A percentile compares a stretch with the other conserved stretches of the same genome.
Evolutionary conservation across 306 rosid species (phyloP).

Genomic region (Acacia crassicarpa): DNA sequence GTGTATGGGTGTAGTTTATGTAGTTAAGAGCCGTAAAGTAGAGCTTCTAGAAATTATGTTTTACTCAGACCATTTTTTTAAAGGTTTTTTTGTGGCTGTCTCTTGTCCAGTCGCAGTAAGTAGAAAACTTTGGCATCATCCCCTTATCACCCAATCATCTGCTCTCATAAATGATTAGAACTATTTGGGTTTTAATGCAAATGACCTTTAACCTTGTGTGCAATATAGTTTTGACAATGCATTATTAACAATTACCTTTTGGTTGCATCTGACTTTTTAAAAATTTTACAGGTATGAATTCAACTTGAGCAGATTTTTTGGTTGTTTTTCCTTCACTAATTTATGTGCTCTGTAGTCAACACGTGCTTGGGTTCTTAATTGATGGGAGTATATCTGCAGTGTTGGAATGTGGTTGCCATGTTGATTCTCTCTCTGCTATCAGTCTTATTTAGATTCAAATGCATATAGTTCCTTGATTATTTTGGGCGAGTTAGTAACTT

Average conservation of each 20-base stretch:
- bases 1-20: not conserved
- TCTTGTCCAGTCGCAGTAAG: not conserved
- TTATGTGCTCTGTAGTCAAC: conserved; percentile 6
- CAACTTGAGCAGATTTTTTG: conserved; percentile 1
- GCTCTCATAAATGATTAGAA: conserved; percentile 19
- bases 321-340: conserved; percentile 6
- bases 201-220: conserved; percentile 8
- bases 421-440: not conserved
- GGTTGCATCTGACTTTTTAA: not conserved
- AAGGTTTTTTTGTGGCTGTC: conserved; percentile 15
- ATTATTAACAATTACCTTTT: not conserved
- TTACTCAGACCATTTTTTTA: not conserved
- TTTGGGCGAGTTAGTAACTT: conserved; percentile 7
- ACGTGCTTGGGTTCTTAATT: not conserved
- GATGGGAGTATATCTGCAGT: not conserved
- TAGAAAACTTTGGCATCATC: not conserved
- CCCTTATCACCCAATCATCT: not conserved
- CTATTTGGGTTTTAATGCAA: not conserved
- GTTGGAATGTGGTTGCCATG: not conserved
- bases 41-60: not conserved
- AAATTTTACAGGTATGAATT: not conserved
- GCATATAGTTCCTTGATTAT: conserved; percentile 1
- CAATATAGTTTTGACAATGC: conserved; percentile 11
- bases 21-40: not conserved
- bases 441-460: not conserved